These are phyloP conservation scores for Cryphonectria radicalis DNA, from an alignment of 2,329 filamentous ascomycete genomes.

Conservation along the genomic window DNA sequence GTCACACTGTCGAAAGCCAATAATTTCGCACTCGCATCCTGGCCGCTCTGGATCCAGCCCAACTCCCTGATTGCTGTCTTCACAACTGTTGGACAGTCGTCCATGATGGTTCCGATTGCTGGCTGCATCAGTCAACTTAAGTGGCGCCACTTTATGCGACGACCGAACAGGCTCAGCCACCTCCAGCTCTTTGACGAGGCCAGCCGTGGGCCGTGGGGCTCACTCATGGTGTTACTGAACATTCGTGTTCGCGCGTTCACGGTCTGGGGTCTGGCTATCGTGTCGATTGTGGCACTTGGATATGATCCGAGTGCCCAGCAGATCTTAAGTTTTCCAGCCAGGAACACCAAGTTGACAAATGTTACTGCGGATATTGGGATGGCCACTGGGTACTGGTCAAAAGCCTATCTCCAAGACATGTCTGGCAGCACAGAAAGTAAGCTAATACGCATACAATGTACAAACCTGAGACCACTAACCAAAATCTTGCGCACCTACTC, in stretches of 20 bases:
- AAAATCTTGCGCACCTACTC: neutral
- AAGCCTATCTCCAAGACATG: neutral
- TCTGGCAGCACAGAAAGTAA: neutral
- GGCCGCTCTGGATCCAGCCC: constrained; percentile 18
- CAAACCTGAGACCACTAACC: too few species aligned
- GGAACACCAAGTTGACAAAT: constrained; percentile 5
- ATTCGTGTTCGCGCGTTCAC: constrained; percentile 8
- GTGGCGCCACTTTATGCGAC: constrained; percentile 31
- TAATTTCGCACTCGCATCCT: constrained; percentile 11
- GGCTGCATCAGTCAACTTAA: constrained; percentile 34
- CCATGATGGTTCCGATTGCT: constrained; percentile 32
- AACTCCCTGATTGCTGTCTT: constrained; percentile 33
- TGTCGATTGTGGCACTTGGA: constrained; percentile 28
- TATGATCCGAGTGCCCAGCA: constrained; percentile 32
- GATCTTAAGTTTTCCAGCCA: constrained; percentile 26
- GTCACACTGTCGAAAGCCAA: constrained; percentile 16
- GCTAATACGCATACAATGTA: neutral
- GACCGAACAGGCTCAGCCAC: constrained; percentile 27
- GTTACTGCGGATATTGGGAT: constrained; percentile 13
- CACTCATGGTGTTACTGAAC: constrained; percentile 17
- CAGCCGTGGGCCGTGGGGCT: constrained; percentile 36
- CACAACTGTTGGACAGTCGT: constrained; percentile 31
- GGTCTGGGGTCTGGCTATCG: constrained; percentile 24
- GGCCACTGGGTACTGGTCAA: constrained; percentile 19
- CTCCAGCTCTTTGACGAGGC: constrained; percentile 34